Conservation (phyloP, 305 asterid genomes). For the Solanum hybrid region DNA sequence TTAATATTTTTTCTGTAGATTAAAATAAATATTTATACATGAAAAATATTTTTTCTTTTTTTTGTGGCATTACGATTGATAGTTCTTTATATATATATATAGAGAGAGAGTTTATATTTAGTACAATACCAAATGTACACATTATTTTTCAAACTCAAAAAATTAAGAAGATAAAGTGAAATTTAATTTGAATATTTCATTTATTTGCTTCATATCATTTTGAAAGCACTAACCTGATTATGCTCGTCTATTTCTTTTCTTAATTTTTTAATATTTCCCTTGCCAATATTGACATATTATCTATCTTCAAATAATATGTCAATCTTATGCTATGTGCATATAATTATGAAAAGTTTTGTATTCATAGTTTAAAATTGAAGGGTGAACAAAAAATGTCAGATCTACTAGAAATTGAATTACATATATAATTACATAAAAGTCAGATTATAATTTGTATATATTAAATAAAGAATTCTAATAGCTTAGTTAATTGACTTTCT, state of each 20-base stretch:
- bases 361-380: neutral
- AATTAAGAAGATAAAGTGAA: neutral
- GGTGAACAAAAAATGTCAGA: neutral
- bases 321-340: neutral
- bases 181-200: neutral
- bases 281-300: neutral
- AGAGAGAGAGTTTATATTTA: neutral
- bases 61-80: neutral
- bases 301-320: neutral
- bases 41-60: neutral
- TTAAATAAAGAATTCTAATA: too few species aligned
- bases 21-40: neutral
- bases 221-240: neutral
- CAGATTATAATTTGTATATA: neutral
- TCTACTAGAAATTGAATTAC: neutral
- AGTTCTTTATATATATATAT: too few species aligned
- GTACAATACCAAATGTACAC: neutral
- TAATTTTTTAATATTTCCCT: neutral
- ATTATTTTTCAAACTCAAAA: neutral
- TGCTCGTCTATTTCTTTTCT: neutral
- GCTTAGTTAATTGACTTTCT: neutral
- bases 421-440: neutral
- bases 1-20: neutral
- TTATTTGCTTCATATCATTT: neutral
- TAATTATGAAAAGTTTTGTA: neutral